Conservation (phyloP, 2,329 filamentous ascomycete genomes). For the Cordyceps cateniannulata region DNA sequence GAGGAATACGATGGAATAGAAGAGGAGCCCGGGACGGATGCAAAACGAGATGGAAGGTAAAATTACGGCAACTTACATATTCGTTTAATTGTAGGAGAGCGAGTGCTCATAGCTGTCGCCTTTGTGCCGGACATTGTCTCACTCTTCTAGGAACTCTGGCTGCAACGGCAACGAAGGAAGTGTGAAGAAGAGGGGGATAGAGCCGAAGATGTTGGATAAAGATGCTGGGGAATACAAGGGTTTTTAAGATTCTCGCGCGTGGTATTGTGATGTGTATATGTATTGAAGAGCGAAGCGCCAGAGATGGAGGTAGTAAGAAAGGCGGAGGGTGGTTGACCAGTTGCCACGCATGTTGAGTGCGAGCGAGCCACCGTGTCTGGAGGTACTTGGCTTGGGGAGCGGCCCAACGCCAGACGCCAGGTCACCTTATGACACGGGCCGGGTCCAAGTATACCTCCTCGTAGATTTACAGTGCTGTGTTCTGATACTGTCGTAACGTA, state of each 20-base stretch:
- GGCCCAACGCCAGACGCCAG: no score
- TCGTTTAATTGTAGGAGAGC: conserved; percentile 77
- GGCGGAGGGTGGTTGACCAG: background rate
- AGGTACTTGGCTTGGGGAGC: background rate
- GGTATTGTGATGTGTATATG: background rate
- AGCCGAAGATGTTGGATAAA: background rate
- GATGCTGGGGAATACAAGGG: background rate
- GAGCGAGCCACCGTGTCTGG: conserved; percentile 11
- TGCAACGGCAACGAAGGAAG: background rate
- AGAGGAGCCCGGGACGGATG: background rate
- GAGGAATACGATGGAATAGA: background rate
- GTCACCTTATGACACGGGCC: no score
- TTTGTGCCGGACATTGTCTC: conserved; percentile 9
- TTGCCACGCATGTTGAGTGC: background rate
- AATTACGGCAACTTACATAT: conserved; percentile 47
- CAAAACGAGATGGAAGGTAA: background rate
- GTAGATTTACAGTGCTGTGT: no score
- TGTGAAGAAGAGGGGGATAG: background rate
- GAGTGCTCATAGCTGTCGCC: conserved; percentile 47
- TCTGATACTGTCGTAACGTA: no score
- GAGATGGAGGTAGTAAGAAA: background rate
- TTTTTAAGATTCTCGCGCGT: background rate
- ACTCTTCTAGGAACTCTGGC: background rate
- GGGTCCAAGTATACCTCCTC: no score
- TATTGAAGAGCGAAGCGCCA: background rate